Percentiles rank a stretch among this genome's conserved stretches.
Conservation (phyloP, 1,284 basidiomycete genomes). For the Pisolithus thermaeus region DNA sequence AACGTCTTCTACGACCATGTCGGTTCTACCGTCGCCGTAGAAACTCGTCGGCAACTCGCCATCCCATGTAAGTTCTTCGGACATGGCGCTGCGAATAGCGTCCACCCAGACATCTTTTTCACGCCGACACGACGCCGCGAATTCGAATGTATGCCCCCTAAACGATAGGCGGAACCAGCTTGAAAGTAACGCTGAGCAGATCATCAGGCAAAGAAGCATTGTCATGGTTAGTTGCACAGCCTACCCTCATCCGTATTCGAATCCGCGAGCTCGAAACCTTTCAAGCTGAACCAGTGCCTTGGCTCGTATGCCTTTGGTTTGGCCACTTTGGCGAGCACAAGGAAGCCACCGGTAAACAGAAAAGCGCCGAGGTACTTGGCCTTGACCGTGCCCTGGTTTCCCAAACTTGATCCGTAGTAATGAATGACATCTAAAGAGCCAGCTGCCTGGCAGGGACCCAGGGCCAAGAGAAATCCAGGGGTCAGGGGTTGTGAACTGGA, state of each 20-base stretch:
- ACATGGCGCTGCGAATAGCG: slow-evolving; percentile 49
- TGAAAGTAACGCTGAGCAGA: slow-evolving; percentile 59
- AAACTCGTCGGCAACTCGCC: slow-evolving; percentile 60
- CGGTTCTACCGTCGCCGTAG: slow-evolving; percentile 37
- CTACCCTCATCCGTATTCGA: slow-evolving; percentile 63
- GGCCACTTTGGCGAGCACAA: slow-evolving; percentile 80
- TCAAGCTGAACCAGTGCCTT: slow-evolving; percentile 79
- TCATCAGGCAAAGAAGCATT: slow-evolving; percentile 3
- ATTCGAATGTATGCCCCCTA: slow-evolving; percentile 70
- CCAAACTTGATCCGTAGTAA: slow-evolving; percentile 40
- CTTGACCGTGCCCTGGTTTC: slow-evolving; percentile 46
- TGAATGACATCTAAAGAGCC: slow-evolving; percentile 83
- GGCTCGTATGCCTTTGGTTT: slow-evolving; percentile 81
- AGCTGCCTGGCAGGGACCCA: slow-evolving; percentile 71
- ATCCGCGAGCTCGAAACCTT: slow-evolving; percentile 67
- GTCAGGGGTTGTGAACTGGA: slow-evolving; percentile 34
- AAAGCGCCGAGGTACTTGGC: slow-evolving; percentile 88
- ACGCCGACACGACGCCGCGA: slow-evolving; percentile 73
- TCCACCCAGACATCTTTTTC: slow-evolving; percentile 84
- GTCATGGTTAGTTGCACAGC: slow-evolving; percentile 19
- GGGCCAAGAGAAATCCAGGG: slow-evolving; percentile 54
- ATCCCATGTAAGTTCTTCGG: slow-evolving; percentile 39
- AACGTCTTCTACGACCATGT: slow-evolving; percentile 32
- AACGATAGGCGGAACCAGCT: slow-evolving; percentile 74
- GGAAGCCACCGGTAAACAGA: slow-evolving; percentile 78